Percentiles rank a stretch among this genome's conserved stretches.
Evolutionary conservation across 768 basidiomycete genomes (phyloP).

Genomic region (Phylloporus sp.): DNA sequence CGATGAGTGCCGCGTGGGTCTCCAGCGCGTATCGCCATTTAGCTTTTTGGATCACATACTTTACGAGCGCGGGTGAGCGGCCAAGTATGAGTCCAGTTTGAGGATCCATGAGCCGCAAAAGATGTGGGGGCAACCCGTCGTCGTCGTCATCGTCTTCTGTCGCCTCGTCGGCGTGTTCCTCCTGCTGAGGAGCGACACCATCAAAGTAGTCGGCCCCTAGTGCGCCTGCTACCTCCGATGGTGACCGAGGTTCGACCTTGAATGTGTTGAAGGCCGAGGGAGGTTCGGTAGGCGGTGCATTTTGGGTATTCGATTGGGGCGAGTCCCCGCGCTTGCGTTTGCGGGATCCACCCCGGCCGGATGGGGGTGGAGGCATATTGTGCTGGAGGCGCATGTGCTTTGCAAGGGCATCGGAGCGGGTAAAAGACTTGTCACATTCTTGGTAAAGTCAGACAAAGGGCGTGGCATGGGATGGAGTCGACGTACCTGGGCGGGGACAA

Average conservation of each 20-base stretch:
- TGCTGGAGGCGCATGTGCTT: slow-evolving; percentile 92
- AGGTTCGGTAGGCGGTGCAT: slow-evolving; percentile 19
- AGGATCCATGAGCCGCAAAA: slow-evolving; percentile 48
- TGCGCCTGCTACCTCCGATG: slow-evolving; percentile 32
- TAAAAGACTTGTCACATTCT: slow-evolving; percentile 96
- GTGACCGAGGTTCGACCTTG: slow-evolving; percentile 55
- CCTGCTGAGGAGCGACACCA: slow-evolving; percentile 10
- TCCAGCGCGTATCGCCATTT: slow-evolving; percentile 66
- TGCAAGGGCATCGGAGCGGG: slow-evolving; percentile 87
- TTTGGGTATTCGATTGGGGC: slow-evolving; percentile 19
- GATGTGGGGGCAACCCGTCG: slow-evolving; percentile 52
- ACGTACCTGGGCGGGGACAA: slow-evolving; percentile 72
- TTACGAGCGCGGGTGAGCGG: slow-evolving; percentile 61
- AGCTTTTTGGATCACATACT: slow-evolving; percentile 67
- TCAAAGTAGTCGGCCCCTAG: slow-evolving; percentile 33
- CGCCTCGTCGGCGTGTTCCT: slow-evolving; percentile 17
- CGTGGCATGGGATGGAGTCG: background rate
- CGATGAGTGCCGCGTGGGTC: slow-evolving; percentile 59
- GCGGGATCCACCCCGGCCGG: slow-evolving; percentile 63
- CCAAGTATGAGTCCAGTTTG: slow-evolving; percentile 62
- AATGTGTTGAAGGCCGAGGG: slow-evolving; percentile 50
- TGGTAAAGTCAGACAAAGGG: background rate
- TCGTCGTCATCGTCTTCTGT: slow-evolving; percentile 31
- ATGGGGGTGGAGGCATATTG: slow-evolving; percentile 67
- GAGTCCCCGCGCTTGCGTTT: slow-evolving; percentile 60